A percentile compares a stretch with the other conserved stretches of the same genome.
Evolutionary conservation across 1,284 basidiomycete species (phyloP).

Genomic region (Fomitopsis schrenkii): DNA sequence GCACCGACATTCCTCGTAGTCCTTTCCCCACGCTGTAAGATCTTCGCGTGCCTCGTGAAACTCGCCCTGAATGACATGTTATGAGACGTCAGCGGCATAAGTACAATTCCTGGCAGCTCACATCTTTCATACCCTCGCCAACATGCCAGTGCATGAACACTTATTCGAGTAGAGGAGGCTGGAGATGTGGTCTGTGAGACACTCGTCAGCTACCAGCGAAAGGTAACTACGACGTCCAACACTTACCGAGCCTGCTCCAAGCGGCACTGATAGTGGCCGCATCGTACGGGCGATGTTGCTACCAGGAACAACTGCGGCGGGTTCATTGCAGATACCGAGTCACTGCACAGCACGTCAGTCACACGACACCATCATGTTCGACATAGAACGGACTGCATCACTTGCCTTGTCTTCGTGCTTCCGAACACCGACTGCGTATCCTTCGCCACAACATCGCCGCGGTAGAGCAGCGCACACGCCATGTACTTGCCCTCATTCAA

Average conservation of each 20-base stretch:
- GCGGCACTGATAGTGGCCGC: conserved; percentile 91
- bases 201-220: background rate
- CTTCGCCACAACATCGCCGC: conserved; percentile 97
- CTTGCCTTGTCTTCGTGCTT: conserved; percentile 94
- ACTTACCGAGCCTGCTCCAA: conserved; percentile 84
- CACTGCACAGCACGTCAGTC: conserved; percentile 30
- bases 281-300: conserved; percentile 95
- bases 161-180: conserved; percentile 92
- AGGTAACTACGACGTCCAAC: background rate
- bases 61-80: conserved; percentile 55
- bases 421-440: conserved; percentile 93
- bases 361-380: conserved; percentile 11
- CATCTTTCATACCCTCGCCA: conserved; percentile 98
- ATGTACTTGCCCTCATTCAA: conserved; percentile 93
- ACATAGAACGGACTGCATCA: conserved; percentile 88
- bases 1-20: conserved; percentile 93
- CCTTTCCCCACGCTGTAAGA: conserved; percentile 94
- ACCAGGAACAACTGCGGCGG: conserved; percentile 86
- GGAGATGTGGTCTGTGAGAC: conserved; percentile 84
- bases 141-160: conserved; percentile 95
- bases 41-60: conserved; percentile 98
- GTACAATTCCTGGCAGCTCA: conserved; percentile 5
- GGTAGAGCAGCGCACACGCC: conserved; percentile 88
- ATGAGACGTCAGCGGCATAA: background rate
- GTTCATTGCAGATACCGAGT: conserved; percentile 96